phyloP scores from a whole-genome alignment of 345 rosid species.

The Aquilaria yunnanensis region DNA sequence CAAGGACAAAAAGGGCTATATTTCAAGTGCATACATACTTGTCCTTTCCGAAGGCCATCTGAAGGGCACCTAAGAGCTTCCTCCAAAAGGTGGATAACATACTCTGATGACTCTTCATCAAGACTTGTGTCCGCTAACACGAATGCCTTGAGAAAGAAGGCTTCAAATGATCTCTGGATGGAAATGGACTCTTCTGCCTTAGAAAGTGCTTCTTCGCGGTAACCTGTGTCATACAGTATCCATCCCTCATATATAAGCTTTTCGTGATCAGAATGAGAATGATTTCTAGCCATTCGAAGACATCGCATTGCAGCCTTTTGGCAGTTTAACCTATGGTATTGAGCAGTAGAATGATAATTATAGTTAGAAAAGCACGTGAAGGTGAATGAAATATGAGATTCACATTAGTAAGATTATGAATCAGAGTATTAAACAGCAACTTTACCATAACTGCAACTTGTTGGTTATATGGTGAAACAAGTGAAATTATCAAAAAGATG shows the following conservation, averaged over 20 bases:
- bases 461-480: too few relatives aligned
- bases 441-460: too few relatives aligned
- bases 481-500: too few relatives aligned
- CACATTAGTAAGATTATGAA: too few relatives aligned
- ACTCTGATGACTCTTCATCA: slow-evolving; percentile 53
- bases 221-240: slow-evolving; percentile 90
- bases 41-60: slow-evolving; percentile 99
- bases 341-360: slow-evolving; percentile 5
- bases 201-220: slow-evolving; percentile 89
- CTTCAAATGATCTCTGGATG: slow-evolving; percentile 92
- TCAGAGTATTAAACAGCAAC: too few relatives aligned
- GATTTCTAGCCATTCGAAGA: slow-evolving; percentile 82
- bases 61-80: slow-evolving; percentile 97
- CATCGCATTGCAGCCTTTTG: slow-evolving; percentile 95
- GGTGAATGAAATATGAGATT: not conserved
- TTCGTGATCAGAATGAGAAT: slow-evolving; percentile 72
- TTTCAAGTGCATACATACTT: slow-evolving; percentile 35
- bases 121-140: slow-evolving; percentile 69
- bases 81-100: slow-evolving; percentile 73
- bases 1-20: too few relatives aligned
- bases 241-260: slow-evolving; percentile 96
- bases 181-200: slow-evolving; percentile 89
- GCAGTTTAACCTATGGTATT: slow-evolving; percentile 64
- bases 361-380: not conserved
- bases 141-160: slow-evolving; percentile 95